Evolutionary conservation across 2,329 filamentous ascomycete species (phyloP), one percentile per base, ranked within the genome.

Genomic region (Colletotrichum sp.): DNA sequence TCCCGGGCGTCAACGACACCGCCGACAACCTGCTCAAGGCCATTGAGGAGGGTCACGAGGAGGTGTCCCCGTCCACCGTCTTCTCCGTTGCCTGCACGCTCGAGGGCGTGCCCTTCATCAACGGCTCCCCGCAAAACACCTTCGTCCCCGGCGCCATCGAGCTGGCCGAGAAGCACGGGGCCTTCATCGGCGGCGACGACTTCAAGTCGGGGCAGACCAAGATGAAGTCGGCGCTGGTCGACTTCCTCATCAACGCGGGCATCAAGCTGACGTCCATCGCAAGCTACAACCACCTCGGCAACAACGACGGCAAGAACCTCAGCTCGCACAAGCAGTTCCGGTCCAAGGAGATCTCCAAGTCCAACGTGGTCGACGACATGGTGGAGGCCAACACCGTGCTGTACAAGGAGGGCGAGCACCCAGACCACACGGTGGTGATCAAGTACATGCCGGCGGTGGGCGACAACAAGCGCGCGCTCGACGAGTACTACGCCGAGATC

Each of bases 191-290:
- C 75, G 97, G 97, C 79, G 97, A 99, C 82, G 97, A 99, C 88
- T 99, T 99, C 93, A 99, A 99, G 90, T 98, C 97, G 77, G 97
- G 97, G 78, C 97, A 99, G 90, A 99, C 97, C 84, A 99, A 99
- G 93, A 99, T 99, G 97, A 99, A 99, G 89, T 98, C 97, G 76
- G 97, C 97, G 24, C 92, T 99, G 34, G 97, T 98, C 61, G 97
- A 99, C 87, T 99, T 99, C 89, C 88, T 99, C 84, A 98, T 99
- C 93, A 98, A 93, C 84, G 97, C 97, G 64, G 97, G 97, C 84
- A 98, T 99, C 91, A 98, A 98, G 89, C 93, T 99, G 83, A 98
- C 96, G 76, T 98, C 96, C 55, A 98, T 99, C 87, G 95, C 97
- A 79, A 97, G 95, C 87, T 99, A 99, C 93, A 99, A 99, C 89